Percentiles rank a stretch among this genome's conserved stretches.
Conservation (phyloP, 345 rosid genomes). For the Aquilaria yunnanensis region DNA sequence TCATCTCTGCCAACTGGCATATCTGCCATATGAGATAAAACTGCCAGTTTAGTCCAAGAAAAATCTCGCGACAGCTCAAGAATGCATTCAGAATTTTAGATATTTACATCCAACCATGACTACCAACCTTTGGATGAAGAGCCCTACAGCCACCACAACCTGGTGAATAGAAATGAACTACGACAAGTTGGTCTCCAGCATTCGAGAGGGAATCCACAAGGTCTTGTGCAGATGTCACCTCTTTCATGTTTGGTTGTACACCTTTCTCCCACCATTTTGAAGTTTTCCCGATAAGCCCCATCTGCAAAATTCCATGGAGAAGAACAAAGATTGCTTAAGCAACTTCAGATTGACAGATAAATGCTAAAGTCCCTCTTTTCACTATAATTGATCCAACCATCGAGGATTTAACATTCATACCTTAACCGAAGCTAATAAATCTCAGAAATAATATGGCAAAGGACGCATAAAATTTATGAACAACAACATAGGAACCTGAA, state of each 20-base stretch:
- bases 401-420: not conserved
- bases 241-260: slow-evolving; percentile 74
- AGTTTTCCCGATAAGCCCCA: slow-evolving; percentile 46
- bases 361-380: not conserved
- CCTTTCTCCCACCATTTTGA: slow-evolving; percentile 95
- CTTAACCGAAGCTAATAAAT: not conserved
- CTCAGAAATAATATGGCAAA: too few species aligned
- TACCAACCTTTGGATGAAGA: slow-evolving; percentile 83
- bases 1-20: slow-evolving; percentile 80
- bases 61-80: not conserved
- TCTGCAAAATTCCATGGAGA: slow-evolving; percentile 19
- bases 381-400: not conserved
- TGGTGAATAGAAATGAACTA: slow-evolving; percentile 93
- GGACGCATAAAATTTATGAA: too few species aligned
- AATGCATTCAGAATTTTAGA: not conserved
- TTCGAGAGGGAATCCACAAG: slow-evolving; percentile 59
- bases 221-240: slow-evolving; percentile 77
- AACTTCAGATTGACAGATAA: not conserved
- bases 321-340: not conserved
- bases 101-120: not conserved
- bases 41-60: not conserved
- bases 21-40: slow-evolving; percentile 33
- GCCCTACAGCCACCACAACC: slow-evolving; percentile 97
- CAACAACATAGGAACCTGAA: too few species aligned
- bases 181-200: slow-evolving; percentile 79